A percentile compares a stretch with the other conserved stretches of the same genome.
phyloP scores from a whole-genome alignment of 768 basidiomycete genomes.

The Rhodocollybia butyracea region DNA sequence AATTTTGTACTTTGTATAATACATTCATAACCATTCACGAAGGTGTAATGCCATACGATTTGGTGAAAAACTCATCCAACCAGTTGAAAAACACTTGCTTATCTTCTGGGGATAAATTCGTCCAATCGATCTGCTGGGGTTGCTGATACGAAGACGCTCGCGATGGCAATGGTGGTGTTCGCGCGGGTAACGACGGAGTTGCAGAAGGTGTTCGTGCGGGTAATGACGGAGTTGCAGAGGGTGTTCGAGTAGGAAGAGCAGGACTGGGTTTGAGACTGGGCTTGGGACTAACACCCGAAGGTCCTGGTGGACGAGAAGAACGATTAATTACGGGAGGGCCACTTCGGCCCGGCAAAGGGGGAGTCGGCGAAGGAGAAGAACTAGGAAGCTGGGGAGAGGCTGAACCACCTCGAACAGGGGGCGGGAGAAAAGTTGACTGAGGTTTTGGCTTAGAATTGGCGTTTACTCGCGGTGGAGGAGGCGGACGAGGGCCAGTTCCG shows the following conservation, averaged over 20 bases:
- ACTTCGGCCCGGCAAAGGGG: not conserved
- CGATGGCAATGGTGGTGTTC: not conserved
- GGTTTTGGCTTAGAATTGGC: slow-evolving; percentile 9
- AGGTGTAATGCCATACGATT: slow-evolving; percentile 20
- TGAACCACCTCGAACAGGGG: slow-evolving; percentile 17
- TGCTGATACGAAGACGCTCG: not conserved
- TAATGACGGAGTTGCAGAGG: not conserved
- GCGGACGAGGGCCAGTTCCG: slow-evolving; percentile 48
- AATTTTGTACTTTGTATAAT: too few species aligned
- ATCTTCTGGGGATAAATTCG: slow-evolving; percentile 61
- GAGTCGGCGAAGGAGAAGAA: not conserved
- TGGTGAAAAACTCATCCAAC: slow-evolving; percentile 79
- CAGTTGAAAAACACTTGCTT: slow-evolving; percentile 73
- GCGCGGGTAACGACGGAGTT: not conserved
- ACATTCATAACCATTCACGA: not conserved
- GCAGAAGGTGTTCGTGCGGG: not conserved
- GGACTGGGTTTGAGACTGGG: slow-evolving; percentile 6
- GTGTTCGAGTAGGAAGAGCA: slow-evolving; percentile 12
- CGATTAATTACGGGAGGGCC: slow-evolving; percentile 31
- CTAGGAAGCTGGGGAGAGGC: slow-evolving; percentile 20
- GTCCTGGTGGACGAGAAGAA: slow-evolving; percentile 27
- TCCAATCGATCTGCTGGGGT: slow-evolving; percentile 54
- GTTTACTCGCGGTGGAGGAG: slow-evolving; percentile 32
- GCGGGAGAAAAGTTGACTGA: slow-evolving; percentile 25
- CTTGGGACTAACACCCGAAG: slow-evolving; percentile 7